Evolutionary conservation across 768 basidiomycete genomes (phyloP).

Genomic region (Daedalea quercina): DNA sequence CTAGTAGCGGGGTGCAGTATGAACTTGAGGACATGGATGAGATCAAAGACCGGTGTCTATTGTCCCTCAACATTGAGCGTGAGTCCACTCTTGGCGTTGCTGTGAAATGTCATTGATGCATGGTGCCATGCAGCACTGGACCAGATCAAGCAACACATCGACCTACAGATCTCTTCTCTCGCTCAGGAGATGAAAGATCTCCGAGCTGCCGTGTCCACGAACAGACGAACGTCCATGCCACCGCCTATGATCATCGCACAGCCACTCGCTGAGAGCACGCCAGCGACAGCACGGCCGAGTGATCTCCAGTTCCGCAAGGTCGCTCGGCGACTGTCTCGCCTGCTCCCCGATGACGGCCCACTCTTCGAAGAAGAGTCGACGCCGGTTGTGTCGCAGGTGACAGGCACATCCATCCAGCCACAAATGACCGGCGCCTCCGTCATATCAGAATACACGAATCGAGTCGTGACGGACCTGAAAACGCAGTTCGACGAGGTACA

Average conservation of each 20-base stretch:
- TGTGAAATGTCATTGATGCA: slow-evolving; percentile 1
- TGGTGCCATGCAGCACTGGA: slow-evolving; percentile 64
- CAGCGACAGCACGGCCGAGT: slow-evolving; percentile 58
- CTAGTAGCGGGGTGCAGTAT: slow-evolving; percentile 87
- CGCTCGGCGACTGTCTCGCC: slow-evolving; percentile 68
- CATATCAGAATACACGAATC: slow-evolving; percentile 62
- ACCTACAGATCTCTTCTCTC: slow-evolving; percentile 77
- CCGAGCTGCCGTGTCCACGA: slow-evolving; percentile 51
- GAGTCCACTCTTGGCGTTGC: slow-evolving; percentile 30
- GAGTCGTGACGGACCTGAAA: slow-evolving; percentile 77
- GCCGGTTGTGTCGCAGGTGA: slow-evolving; percentile 42
- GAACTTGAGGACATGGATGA: slow-evolving; percentile 95
- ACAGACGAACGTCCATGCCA: slow-evolving; percentile 45
- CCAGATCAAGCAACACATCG: slow-evolving; percentile 98
- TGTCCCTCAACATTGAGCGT: slow-evolving; percentile 97
- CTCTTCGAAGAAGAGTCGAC: slow-evolving; percentile 24
- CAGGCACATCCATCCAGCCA: slow-evolving; percentile 61
- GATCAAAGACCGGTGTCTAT: slow-evolving; percentile 77
- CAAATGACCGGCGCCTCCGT: slow-evolving; percentile 74
- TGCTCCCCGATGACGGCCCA: slow-evolving; percentile 39
- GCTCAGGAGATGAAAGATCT: slow-evolving; percentile 90
- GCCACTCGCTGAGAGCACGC: slow-evolving; percentile 60
- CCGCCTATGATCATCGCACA: slow-evolving; percentile 40
- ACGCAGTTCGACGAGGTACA: slow-evolving; percentile 95
- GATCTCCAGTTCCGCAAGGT: slow-evolving; percentile 69